Evolutionary conservation across 1,284 basidiomycete genomes (phyloP), one percentile per base, ranked within the genome.

Genomic region (Papiliotrema flavescens): DNA sequence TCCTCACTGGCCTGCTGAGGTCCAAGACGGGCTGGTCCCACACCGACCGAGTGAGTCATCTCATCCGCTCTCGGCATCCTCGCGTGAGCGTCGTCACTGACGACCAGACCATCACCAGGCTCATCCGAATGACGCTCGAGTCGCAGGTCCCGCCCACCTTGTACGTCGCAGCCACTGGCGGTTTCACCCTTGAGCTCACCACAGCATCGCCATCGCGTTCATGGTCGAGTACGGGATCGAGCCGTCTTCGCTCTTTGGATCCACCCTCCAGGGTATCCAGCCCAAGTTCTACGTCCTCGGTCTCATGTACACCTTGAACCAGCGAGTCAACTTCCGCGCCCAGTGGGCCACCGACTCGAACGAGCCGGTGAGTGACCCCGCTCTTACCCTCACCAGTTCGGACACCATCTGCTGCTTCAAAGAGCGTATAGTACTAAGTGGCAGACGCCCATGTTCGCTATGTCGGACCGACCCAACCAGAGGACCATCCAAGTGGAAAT

Each of bases 121-220:
- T 68, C 9, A 57, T 64, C 46, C 55, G 66, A 28, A 57, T 68
- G 50, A 68, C 64, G 11, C 48, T 66, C 39, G 66, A 68, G 45
- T 56, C 62, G 11, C 66, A 68, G 52, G 41, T 63, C 14, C 64
- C 64, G 7, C 62, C 64, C 13, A 56, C 59, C 13, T 19, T 66
- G 46, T 48, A 37, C 2, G 46, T 48, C 19, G 32, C 13, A 14
- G 9, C 20, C 9, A 8, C 8, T 9, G 43, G 11, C 9, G 24
- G 8, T 13, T 8, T 13, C 24, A 45, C 11, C 11, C 9, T 9
- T 36, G 35, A 36, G 36, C 46, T 32, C 6, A 32, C 6, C 19
- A 3, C 19, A 48, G 46, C 48, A 39, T 64, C 49, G 57, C 63
- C 17, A 43, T 61, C 44, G 54, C 44, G 13, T 67, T 64, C 49